Evolutionary conservation across 176 grass and related monocot genomes (phyloP), one percentile per base, ranked within the genome.

Genomic region (Tillandsia leiboldiana): DNA sequence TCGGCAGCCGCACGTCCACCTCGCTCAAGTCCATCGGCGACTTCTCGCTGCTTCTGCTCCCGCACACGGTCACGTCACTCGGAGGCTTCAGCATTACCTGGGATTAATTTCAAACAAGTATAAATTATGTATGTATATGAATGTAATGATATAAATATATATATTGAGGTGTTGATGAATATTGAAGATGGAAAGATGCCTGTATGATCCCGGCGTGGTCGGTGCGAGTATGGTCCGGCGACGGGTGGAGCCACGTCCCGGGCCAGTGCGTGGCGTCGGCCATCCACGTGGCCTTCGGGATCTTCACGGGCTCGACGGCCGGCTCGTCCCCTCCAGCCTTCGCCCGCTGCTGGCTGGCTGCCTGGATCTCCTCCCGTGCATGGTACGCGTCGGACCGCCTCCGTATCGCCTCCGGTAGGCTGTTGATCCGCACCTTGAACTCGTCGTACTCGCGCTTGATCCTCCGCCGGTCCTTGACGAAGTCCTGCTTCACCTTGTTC

Each of bases 41-140:
- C 54, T 96, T 89, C 33, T 84, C 88, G 13, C 78, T 73, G 54
- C 73, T 24, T 24, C 24, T 75, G 77, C 73, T 90, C 23, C 83
- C 88, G 18, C 87, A 87, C 77, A 78, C 53, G 0, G 78, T 70
- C 70, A 87, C 80, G 70, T 96, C 92, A 62, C 78, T 79, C 50
- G 92, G 80, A 74, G 92, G 92, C 69, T 96, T 96, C 74, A 96
- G 51, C 92, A 96, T 96, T 70, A 96, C 93, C 86, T 97, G 94
- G 24, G 24, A 24, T 24, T 24, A 24, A 24, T 24, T 24, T 24
- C 24, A 24, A 24, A 24, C 24, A 24, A 24, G 24, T 24, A 24
- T 24, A 24, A 24, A 24, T 24, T 24, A 24, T 24, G 1, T 24
- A 24, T 24, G 1, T 24, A 24, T 24, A 24, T 24, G 1, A 24